These are phyloP conservation scores for Ecytonucleospora hepatopenaei DNA, from an alignment of 371 early-diverging fungal genomes.

Conservation along the genomic window DNA sequence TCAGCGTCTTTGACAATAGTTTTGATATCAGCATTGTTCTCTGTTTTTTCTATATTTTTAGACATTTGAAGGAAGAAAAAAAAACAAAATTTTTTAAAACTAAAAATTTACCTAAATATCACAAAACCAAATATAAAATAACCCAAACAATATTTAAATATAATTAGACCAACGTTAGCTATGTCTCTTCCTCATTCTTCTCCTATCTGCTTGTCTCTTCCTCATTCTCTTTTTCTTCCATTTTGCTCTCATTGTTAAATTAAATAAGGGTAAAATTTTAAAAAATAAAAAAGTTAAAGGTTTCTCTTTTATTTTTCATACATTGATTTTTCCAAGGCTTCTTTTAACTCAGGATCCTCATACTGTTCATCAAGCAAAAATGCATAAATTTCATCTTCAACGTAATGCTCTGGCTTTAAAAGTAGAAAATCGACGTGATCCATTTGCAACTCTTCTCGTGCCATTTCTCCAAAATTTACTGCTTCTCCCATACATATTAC, in stretches of 20 bases:
- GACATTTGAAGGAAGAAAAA: neutral
- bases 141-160: neutral
- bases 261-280: constrained; percentile 6
- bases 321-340: constrained; percentile 38
- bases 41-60: neutral
- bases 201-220: constrained; percentile 25
- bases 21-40: neutral
- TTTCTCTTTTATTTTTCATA: neutral
- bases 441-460: constrained; percentile 10
- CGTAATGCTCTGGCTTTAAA: constrained; percentile 25
- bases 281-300: neutral
- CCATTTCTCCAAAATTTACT: constrained; percentile 63
- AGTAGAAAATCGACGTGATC: constrained; percentile 15
- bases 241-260: constrained; percentile 12
- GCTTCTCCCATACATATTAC: constrained; percentile 89
- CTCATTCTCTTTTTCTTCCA: constrained; percentile 35
- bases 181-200: constrained; percentile 25
- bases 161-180: neutral
- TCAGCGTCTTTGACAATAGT: neutral
- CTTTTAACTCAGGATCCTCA: constrained; percentile 45
- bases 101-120: too few relatives aligned
- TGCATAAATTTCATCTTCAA: constrained; percentile 3
- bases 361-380: constrained; percentile 22
- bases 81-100: constrained; percentile 1
- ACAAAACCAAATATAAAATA: too few relatives aligned